A percentile compares a stretch with the other conserved stretches of the same genome.
Conservation (phyloP, 371 early-diverging fungal genomes). For the Rhizopus delemar region DNA sequence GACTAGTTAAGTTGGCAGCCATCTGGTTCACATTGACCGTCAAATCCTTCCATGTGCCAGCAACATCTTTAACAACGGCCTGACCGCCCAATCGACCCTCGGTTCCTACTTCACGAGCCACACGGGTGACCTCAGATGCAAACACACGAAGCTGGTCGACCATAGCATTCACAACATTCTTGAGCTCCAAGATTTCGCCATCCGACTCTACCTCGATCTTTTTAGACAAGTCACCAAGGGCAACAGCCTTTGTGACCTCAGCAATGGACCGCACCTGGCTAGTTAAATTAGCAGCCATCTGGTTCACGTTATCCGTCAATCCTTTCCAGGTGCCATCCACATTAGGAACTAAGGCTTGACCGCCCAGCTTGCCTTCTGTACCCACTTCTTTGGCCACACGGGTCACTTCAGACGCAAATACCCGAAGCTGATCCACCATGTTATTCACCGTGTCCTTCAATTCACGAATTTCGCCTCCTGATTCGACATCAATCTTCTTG, state of each 20-base stretch:
- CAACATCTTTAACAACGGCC: conserved; percentile 25
- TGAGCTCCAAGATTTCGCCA: conserved; percentile 51
- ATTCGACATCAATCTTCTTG: conserved; percentile 58
- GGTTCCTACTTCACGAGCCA: conserved; percentile 39
- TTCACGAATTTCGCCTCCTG: conserved; percentile 59
- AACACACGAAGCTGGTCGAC: conserved; percentile 27
- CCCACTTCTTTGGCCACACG: conserved; percentile 36
- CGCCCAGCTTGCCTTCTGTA: conserved; percentile 37
- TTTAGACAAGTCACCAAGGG: conserved; percentile 39
- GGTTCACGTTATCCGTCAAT: conserved; percentile 41
- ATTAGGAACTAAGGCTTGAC: conserved; percentile 33
- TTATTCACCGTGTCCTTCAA: conserved; percentile 66
- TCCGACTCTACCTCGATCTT: conserved; percentile 33
- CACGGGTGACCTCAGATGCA: conserved; percentile 36
- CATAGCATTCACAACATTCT: conserved; percentile 48
- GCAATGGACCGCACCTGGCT: conserved; percentile 47
- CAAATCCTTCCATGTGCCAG: conserved; percentile 36
- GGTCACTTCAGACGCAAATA: conserved; percentile 41
- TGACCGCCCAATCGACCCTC: conserved; percentile 31
- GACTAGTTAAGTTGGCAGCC: conserved; percentile 27
- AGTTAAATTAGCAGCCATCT: conserved; percentile 46
- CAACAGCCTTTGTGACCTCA: conserved; percentile 42
- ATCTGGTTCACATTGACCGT: conserved; percentile 27
- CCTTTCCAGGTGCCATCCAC: conserved; percentile 48
- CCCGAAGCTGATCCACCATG: conserved; percentile 46